phyloP scores from a whole-genome alignment of 345 rosid species.

The Garcia nutans region DNA sequence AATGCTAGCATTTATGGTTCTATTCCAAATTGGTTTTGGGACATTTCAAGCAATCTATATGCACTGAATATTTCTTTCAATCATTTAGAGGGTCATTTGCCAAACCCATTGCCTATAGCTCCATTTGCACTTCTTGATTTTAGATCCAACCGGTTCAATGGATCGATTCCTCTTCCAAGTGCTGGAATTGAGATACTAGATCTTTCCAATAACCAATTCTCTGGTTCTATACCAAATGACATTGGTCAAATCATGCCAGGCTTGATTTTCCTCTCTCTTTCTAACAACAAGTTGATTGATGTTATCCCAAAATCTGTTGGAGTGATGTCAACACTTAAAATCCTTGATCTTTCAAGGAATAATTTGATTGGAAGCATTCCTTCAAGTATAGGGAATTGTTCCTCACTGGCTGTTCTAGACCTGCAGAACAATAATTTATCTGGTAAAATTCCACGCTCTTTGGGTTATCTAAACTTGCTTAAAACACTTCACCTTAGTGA shows the following conservation, averaged over 20 bases:
- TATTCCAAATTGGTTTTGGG: conserved; percentile 51
- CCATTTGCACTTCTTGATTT: conserved; percentile 11
- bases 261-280: conserved; percentile 11
- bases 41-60: not conserved
- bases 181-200: not conserved
- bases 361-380: conserved; percentile 18
- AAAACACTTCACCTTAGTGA: conserved; percentile 7
- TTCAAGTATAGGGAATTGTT: conserved; percentile 10
- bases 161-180: conserved; percentile 14
- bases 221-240: conserved; percentile 11
- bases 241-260: not conserved
- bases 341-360: conserved; percentile 18
- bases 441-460: conserved; percentile 4
- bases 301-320: conserved; percentile 12
- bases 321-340: not conserved
- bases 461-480: conserved; percentile 8
- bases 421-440: conserved; percentile 8
- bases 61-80: conserved; percentile 18
- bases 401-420: conserved; percentile 6
- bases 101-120: not conserved
- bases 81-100: conserved; percentile 8
- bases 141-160: conserved; percentile 21
- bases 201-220: conserved; percentile 19
- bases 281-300: conserved; percentile 6
- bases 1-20: conserved; percentile 45